phyloP scores from a whole-genome alignment of 192 early-diverging fungal species.

The Coemansia sp. region DNA sequence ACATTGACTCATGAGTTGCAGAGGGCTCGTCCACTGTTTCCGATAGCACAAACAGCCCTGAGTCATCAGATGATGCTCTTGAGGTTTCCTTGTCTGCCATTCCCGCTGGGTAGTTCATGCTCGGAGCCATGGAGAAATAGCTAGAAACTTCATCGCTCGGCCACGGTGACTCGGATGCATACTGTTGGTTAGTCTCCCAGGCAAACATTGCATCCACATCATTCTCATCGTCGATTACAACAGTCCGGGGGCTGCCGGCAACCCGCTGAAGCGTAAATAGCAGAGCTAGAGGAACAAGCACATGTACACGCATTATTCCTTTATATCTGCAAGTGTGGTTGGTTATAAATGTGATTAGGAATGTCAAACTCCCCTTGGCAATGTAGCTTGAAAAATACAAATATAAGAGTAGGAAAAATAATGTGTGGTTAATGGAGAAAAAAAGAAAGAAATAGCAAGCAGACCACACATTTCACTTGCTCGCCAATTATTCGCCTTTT shows the following conservation, averaged over 20 bases:
- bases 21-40: neutral
- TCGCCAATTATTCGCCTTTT: too few relatives aligned
- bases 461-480: neutral
- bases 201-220: constrained; percentile 10
- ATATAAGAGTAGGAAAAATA: neutral
- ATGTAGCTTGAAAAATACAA: neutral
- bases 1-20: neutral
- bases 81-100: constrained; percentile 20
- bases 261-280: constrained; percentile 10
- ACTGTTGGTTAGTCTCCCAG: constrained; percentile 18
- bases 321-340: neutral
- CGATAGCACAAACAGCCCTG: neutral
- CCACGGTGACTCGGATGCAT: constrained; percentile 26
- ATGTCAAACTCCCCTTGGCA: constrained; percentile 4
- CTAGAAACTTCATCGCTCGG: neutral
- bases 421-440: neutral
- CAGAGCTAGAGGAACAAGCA: constrained; percentile 5
- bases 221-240: neutral
- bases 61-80: neutral
- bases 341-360: neutral
- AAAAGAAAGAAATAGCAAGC: neutral
- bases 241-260: constrained; percentile 18
- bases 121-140: constrained; percentile 4
- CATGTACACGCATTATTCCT: constrained; percentile 12
- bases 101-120: constrained; percentile 5